Base-by-base conservation (phyloP, 371 early-diverging fungal genomes). In the Mycotypha africana region DNA sequence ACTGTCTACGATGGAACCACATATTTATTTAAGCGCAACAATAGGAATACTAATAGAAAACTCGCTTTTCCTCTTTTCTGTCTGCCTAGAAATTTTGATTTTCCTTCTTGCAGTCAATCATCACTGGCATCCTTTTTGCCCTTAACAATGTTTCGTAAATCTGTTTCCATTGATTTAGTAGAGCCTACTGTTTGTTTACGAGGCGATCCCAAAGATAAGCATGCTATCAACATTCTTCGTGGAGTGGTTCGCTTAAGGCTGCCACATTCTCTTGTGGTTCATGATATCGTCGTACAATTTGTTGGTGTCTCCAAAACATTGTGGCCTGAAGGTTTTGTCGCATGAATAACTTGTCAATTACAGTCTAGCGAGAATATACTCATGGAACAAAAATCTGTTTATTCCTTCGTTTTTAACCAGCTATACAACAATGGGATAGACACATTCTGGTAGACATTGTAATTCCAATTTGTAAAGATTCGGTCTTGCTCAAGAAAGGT, bases 271-370 rank as follows among this genome's bases (percentile, higher is more conserved):
- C 24, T 41, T 9, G 39, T 56, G 32, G 47, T 70, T 9, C 56
- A 65, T 17, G 43, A 51, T 17, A 53, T 70, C 39, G 60, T 51
- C 4, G 42, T 70, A n/a, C 58, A 60, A 24, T 65, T 70, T 22
- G 37, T 65, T 36, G 70, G 70, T 4, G 49, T 53, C n/a, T 63
- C 63, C 15, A 70, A 65, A 42, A 70, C 70, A 15, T 24, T 65
- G 0, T 70, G 70, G 70, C 70, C 70, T 14, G 70, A 65, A 60
- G 65, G 66, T 62, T n/a, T n/a, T 50, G 20, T 31, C 26, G 14
- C 7, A 25, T 28, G 14, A 24, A 20, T 34, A n/a, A 12, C 35
- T n/a, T 22, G 31, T 28, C 20, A 42, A n/a, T 20, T 32, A 24
- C n/a, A 32, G n/a, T n/a, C n/a, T n/a, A n/a, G n/a, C 24, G 33